phyloP scores from a whole-genome alignment of 2,329 filamentous ascomycete genomes.

The Colletotrichum australisinense region DNA sequence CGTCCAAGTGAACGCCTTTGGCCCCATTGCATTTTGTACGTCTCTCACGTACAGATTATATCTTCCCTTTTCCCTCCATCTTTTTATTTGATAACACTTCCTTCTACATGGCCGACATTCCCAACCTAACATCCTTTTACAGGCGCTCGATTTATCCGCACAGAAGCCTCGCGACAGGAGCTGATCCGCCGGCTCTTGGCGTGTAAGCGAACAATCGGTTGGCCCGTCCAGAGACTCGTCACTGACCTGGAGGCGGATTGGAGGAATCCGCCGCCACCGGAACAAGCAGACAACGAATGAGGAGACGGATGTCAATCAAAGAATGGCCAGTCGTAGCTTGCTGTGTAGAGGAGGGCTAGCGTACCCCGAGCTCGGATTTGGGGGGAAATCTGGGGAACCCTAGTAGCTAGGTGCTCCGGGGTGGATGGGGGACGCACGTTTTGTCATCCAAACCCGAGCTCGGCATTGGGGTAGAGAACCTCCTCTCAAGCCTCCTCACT shows the following conservation, averaged over 20 bases:
- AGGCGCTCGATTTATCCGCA: conserved; percentile 47
- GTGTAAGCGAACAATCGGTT: conserved; percentile 49
- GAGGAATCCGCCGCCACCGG: conserved; percentile 23
- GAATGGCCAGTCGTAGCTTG: not conserved
- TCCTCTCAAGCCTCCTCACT: not conserved
- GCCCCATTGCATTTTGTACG: conserved; percentile 59
- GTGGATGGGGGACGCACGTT: not conserved
- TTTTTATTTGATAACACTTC: too few relatives aligned
- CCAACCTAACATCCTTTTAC: too few relatives aligned
- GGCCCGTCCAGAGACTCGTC: conserved; percentile 51
- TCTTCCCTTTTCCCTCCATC: too few relatives aligned
- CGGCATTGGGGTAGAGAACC: conserved; percentile 37
- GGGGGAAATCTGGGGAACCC: not conserved
- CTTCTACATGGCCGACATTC: too few relatives aligned
- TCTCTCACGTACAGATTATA: not conserved
- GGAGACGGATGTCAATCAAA: accelerated
- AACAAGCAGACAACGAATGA: not conserved
- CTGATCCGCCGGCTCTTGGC: conserved; percentile 45
- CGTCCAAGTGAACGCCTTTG: conserved; percentile 60
- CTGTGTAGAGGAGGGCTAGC: conserved; percentile 18
- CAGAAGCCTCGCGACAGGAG: conserved; percentile 43
- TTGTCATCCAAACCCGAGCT: conserved; percentile 38
- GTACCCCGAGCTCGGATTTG: conserved; percentile 47
- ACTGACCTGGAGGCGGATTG: conserved; percentile 43
- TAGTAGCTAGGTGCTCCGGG: not conserved